Evolutionary conservation across 306 rosid genomes (phyloP).

Genomic region (Astragalus membranaceus): DNA sequence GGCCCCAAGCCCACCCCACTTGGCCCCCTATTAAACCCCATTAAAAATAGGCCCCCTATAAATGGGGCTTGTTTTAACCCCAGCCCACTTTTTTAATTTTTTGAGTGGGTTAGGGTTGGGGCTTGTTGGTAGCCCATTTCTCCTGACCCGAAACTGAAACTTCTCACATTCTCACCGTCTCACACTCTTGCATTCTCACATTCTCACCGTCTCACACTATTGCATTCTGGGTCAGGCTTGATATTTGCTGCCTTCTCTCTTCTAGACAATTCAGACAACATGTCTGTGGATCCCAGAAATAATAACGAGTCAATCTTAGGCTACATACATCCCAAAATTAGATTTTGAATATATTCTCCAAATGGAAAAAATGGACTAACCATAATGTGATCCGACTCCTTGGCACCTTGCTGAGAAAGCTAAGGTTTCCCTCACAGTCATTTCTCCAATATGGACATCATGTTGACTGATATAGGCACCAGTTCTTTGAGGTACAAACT

Average conservation of each 20-base stretch:
- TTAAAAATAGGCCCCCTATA: too few relatives aligned
- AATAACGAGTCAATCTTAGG: neutral
- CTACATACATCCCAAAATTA: neutral
- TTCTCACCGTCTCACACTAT: too few relatives aligned
- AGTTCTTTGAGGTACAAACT: slow-evolving; percentile 31
- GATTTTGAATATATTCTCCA: neutral
- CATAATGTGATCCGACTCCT: slow-evolving; percentile 27
- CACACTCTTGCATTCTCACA: too few relatives aligned
- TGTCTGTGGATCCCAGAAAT: slow-evolving; percentile 18
- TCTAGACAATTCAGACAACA: slow-evolving; percentile 51
- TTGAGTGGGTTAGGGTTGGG: too few relatives aligned
- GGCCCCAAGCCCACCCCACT: too few relatives aligned
- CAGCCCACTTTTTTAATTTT: too few relatives aligned
- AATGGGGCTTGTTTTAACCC: too few relatives aligned
- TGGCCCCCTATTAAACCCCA: too few relatives aligned
- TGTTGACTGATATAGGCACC: slow-evolving; percentile 29
- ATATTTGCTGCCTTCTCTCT: slow-evolving; percentile 63
- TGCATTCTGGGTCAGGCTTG: slow-evolving; percentile 64
- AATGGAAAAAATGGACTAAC: neutral
- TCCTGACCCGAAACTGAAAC: too few relatives aligned
- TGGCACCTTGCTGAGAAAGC: slow-evolving; percentile 33
- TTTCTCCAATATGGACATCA: slow-evolving; percentile 28
- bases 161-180: too few relatives aligned
- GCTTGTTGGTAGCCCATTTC: too few relatives aligned
- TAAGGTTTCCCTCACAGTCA: slow-evolving; percentile 34